Base-by-base conservation (phyloP, 345 rosid species). In the Schrenkiella parvula region DNA sequence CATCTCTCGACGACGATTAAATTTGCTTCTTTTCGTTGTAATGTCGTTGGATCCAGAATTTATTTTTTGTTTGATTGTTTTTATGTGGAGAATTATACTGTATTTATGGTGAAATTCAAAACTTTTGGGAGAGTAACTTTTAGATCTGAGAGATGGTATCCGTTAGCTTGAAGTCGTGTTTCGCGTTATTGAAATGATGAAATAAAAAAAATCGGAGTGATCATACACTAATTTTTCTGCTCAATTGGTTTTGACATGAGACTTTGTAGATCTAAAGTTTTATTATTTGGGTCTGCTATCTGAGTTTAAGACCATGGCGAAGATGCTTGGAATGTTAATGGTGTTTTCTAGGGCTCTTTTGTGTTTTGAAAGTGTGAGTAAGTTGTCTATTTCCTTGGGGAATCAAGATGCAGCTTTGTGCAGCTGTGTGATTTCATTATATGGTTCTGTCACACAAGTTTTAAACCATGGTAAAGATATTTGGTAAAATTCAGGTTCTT, bases 141-240 rank as follows among this genome's bases (percentile, higher is more conserved):
- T 61, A 55, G 79, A 76, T 69, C 71, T 76, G 71, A 28, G 21
- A 26, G 44, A 53, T 52, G 3, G 46, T 43, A 25, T 63, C 31
- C 26, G 21, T 70, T 66, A 63, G 61, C 60, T 38, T 70, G 15
- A 63, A 37, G 69, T 61, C 43, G 23, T 43, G 58, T 52, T 75
- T 74, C 56, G 9, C 43, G 28, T 14, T 22, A 12, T 48, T 37
- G 53, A 37, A 29, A 59, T 57, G 12, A 38, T 60, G 60, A 12
- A 59, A 6, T 22, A 26, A 4, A 13, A 29, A 26, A 5, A 2
- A 4, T 11, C 13, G 5, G 18, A 25, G 39, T 66, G 26, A 15
- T 19, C 34, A 8, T 35, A 2, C 19, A 21, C 25, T 52, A 34
- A 7, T 8, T 1, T 25, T 19, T 48, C 46, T n/a, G 41, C 13